Conservation (phyloP, 2,329 filamentous ascomycete genomes). For the Cryphonectria radicalis region DNA sequence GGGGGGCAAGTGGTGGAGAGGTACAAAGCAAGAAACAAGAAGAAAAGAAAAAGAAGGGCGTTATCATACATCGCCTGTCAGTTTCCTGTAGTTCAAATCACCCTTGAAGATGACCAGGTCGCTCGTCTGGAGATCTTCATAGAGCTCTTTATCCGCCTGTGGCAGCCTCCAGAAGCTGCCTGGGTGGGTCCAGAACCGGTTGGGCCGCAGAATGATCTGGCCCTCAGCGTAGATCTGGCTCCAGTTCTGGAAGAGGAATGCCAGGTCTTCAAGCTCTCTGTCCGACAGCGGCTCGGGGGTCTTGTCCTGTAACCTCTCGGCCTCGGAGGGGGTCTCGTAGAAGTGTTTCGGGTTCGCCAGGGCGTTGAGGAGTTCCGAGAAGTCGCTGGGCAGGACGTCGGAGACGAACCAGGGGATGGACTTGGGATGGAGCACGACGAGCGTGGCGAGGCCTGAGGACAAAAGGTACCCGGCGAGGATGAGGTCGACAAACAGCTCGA, state of each 20-base stretch:
- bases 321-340: slow-evolving; percentile 75
- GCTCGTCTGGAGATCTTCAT: slow-evolving; percentile 77
- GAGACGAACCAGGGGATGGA: slow-evolving; percentile 98
- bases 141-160: slow-evolving; percentile 65
- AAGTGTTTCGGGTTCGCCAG: slow-evolving; percentile 79
- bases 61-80: slow-evolving; percentile 79
- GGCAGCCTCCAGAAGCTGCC: slow-evolving; percentile 91
- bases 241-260: slow-evolving; percentile 84
- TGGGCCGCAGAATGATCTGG: slow-evolving; percentile 79
- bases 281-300: slow-evolving; percentile 66
- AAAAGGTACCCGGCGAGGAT: slow-evolving; percentile 90
- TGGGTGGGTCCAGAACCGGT: slow-evolving; percentile 87
- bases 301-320: slow-evolving; percentile 61
- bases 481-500: slow-evolving; percentile 95
- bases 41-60: not conserved
- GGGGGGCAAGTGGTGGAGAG: not conserved
- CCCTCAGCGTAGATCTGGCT: slow-evolving; percentile 79
- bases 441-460: slow-evolving; percentile 81
- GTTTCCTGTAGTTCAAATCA: slow-evolving; percentile 93
- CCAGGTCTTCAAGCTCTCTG: slow-evolving; percentile 67
- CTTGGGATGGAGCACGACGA: slow-evolving; percentile 89
- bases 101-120: slow-evolving; percentile 97
- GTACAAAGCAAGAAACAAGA: no score
- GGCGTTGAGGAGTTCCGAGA: slow-evolving; percentile 77
- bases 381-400: slow-evolving; percentile 87